Conservation (phyloP, 768 basidiomycete genomes). For the Psilocybe tampanensis region DNA sequence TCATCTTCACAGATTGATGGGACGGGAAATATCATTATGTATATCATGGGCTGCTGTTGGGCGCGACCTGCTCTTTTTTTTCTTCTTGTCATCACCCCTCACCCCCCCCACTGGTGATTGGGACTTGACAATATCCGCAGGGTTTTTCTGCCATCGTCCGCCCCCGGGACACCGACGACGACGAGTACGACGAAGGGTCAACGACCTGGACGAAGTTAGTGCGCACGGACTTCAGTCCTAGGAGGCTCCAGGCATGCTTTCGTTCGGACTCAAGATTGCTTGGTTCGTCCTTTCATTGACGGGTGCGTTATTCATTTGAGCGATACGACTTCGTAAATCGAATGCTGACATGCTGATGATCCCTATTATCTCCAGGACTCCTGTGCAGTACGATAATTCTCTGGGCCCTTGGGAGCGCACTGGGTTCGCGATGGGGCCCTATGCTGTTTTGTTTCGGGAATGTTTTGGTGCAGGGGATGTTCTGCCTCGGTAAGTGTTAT, state of each 20-base stretch:
- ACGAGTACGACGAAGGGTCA: not conserved
- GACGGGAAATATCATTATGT: not conserved
- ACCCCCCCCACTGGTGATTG: too few relatives aligned
- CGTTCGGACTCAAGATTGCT: constrained; percentile 53
- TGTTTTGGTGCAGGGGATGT: constrained; percentile 54
- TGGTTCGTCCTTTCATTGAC: constrained; percentile 62
- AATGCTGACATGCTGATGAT: not conserved
- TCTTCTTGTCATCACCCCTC: not conserved
- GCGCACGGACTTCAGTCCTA: not conserved
- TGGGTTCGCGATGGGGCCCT: constrained; percentile 50
- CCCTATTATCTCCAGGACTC: constrained; percentile 38
- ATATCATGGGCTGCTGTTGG: not conserved
- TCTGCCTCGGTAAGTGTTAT: constrained; percentile 66
- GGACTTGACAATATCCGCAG: too few relatives aligned
- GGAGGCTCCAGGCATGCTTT: constrained; percentile 42
- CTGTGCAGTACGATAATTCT: constrained; percentile 52
- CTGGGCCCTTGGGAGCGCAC: constrained; percentile 43
- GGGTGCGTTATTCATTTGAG: constrained; percentile 35
- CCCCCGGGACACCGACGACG: not conserved
- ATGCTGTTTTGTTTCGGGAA: constrained; percentile 50
- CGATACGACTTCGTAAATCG: not conserved
- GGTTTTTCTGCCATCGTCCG: not conserved
- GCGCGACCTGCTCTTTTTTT: not conserved
- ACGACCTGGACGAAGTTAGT: not conserved
- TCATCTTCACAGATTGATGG: not conserved